These are phyloP conservation scores for Sparassis latifolia DNA, from an alignment of 1,284 basidiomycete genomes.

Conservation along the genomic window DNA sequence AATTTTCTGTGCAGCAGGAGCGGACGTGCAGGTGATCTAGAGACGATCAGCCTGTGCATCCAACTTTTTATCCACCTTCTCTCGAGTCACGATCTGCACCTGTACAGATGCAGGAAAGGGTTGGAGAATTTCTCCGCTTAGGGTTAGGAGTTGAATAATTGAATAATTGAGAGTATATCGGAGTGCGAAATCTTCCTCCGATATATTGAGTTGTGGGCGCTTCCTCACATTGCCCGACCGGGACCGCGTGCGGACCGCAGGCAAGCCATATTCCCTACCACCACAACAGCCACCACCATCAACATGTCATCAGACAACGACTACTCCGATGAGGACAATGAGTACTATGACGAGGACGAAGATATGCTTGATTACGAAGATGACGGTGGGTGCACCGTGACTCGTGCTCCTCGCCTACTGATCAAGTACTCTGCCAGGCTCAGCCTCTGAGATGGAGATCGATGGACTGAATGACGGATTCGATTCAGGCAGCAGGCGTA, in stretches of 20 bases:
- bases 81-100: slow-evolving; percentile 4
- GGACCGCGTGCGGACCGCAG: neutral
- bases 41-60: slow-evolving; percentile 25
- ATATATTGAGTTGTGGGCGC: neutral
- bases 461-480: slow-evolving; percentile 59
- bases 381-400: slow-evolving; percentile 23
- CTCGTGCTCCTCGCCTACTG: slow-evolving; percentile 4
- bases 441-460: slow-evolving; percentile 57
- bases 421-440: slow-evolving; percentile 25
- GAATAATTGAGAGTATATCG: too few species aligned
- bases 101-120: too few species aligned
- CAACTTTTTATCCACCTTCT: slow-evolving; percentile 13
- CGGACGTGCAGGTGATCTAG: slow-evolving; percentile 15
- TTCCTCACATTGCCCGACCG: neutral
- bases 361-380: slow-evolving; percentile 60
- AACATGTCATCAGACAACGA: slow-evolving; percentile 71
- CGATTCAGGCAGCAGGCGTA: slow-evolving; percentile 48
- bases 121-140: too few species aligned
- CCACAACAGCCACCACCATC: neutral
- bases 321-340: slow-evolving; percentile 60
- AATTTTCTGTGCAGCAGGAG: slow-evolving; percentile 5
- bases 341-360: slow-evolving; percentile 61
- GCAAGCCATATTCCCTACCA: neutral
- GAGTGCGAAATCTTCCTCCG: neutral
- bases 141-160: too few species aligned